Evolutionary conservation across 1,139 yeast species (phyloP).

Genomic region (Pneumocystis carinii): DNA sequence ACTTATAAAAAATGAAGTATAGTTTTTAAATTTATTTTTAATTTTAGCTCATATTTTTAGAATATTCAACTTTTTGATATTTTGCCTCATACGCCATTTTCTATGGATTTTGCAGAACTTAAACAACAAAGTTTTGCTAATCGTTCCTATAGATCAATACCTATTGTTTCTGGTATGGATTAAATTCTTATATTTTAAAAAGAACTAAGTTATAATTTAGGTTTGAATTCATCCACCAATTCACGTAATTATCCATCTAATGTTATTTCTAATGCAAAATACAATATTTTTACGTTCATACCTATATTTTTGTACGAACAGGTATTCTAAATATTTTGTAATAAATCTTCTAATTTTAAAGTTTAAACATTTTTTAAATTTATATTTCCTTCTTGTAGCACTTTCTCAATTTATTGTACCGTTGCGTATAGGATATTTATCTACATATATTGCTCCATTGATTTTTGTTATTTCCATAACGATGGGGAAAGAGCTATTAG

Average conservation of each 20-base stretch:
- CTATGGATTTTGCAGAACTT: background rate
- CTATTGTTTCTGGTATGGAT: background rate
- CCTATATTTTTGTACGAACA: slow-evolving; percentile 88
- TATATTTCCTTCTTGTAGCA: slow-evolving; percentile 84
- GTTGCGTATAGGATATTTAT: slow-evolving; percentile 78
- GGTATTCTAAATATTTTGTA: background rate
- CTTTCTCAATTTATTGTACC: slow-evolving; percentile 87
- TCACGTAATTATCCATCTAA: slow-evolving; percentile 44
- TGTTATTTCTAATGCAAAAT: slow-evolving; percentile 86
- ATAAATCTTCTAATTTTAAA: background rate
- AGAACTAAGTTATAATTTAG: background rate
- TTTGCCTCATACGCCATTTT: background rate
- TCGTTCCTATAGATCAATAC: background rate
- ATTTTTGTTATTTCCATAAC: slow-evolving; percentile 86
- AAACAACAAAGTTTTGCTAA: background rate
- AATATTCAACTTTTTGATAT: background rate
- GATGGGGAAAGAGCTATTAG: slow-evolving; percentile 89
- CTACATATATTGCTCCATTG: slow-evolving; percentile 84
- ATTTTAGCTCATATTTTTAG: background rate
- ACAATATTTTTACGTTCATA: slow-evolving; percentile 71
- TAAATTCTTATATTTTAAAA: background rate
- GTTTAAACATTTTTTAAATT: slow-evolving; percentile 88
- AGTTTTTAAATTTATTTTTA: background rate
- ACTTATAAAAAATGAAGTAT: background rate
- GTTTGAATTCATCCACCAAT: background rate